Base-by-base conservation (phyloP, 257 asterid species). In the Solanum chiquidenum region DNA sequence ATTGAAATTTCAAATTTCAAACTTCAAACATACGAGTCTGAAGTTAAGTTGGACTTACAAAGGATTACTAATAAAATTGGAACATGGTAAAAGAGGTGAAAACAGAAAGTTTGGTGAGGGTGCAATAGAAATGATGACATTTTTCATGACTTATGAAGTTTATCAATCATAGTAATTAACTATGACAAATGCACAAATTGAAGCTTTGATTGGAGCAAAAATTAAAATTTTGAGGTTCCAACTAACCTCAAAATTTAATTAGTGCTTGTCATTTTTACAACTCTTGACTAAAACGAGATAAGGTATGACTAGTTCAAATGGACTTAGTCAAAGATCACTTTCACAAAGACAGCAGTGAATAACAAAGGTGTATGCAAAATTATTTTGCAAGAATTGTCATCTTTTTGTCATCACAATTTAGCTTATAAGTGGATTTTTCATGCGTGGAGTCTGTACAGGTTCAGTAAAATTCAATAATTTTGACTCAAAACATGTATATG, bases 401-500 rank as follows among this genome's bases (percentile, higher is more conserved):
- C 6, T 44, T 44, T 44, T 44, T 44, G 58, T 49, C 62, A 52
- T 52, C 66, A 58, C 66, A 58, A 58, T 58, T 20, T 58, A 58
- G n/a, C 0, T 58, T 58, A 20, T 58, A 58, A 58, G 25, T 58
- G 25, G 5, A 20, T 20, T 58, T 55, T 58, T 58, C 25, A 58
- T 58, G 25, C 5, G 66, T 1, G 11, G 12, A 20, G 0, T 20
- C 1, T 0, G 0, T 7, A 20, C 0, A 20, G 5, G 2, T 58
- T 58, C 1, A 21, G 0, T 20, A 58, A 21, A 58, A 58, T 0
- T 58, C 27, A 58, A 7, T 7, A 58, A 7, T 7, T 58, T 58
- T 3, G 0, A 20, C 5, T 58, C 25, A 58, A 20, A 58, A 58
- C 1, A 20, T 58, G 11, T 58, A 58, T 20, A 58, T 58, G 7